Conservation (phyloP, 176 grass and related monocot genomes). For the Musa beccarii region DNA sequence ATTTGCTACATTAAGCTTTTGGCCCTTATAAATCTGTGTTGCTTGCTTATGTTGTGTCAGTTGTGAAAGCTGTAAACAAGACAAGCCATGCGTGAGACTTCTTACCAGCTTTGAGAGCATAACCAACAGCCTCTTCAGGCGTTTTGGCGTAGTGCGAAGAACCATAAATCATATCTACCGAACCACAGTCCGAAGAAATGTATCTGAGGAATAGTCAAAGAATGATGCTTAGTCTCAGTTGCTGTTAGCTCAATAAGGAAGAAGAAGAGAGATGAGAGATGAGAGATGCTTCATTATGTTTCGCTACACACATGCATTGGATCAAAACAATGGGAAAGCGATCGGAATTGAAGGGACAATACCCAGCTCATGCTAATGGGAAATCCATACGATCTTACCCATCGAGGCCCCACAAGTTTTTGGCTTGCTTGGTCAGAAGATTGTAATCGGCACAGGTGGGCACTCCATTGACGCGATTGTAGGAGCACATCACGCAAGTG, state of each 20-base stretch:
- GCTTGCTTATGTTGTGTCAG: not conserved
- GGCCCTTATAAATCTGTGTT: not conserved
- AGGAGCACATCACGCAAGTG: conserved; percentile 89
- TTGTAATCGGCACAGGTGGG: conserved; percentile 83
- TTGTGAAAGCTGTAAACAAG: not conserved
- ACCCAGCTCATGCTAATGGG: no score
- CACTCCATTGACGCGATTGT: conserved; percentile 89
- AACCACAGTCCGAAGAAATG: conserved; percentile 82
- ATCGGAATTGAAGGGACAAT: not conserved
- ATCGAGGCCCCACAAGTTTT: conserved; percentile 54
- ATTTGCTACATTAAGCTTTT: no score
- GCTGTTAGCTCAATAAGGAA: not conserved
- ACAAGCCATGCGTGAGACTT: not conserved
- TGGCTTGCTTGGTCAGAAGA: conserved; percentile 60
- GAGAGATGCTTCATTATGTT: not conserved
- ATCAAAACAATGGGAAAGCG: not conserved
- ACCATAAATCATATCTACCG: conserved; percentile 62
- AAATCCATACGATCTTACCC: conserved; percentile 32
- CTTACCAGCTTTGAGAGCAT: conserved; percentile 89
- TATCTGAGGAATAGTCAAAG: conserved; percentile 43
- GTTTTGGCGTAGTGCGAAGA: conserved; percentile 48
- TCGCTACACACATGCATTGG: no score
- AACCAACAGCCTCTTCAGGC: conserved; percentile 78
- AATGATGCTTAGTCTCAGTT: conserved; percentile 18
- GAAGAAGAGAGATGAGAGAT: not conserved